Conservation (phyloP, 2,329 filamentous ascomycete genomes). For the Colletotrichum cordylinicola region DNA sequence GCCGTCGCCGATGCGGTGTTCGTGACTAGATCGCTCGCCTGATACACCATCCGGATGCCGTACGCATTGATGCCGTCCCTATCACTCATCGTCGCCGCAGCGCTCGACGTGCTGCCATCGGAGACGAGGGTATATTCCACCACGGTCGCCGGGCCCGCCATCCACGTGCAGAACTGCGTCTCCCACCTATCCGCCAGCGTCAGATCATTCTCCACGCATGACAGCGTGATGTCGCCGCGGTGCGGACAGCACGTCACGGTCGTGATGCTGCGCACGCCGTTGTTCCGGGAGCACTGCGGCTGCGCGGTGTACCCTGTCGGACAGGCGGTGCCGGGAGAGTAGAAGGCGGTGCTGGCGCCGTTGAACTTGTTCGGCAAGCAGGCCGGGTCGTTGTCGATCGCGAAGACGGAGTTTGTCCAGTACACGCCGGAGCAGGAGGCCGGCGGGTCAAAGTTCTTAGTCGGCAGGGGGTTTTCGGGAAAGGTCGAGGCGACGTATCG, state of each 20-base stretch:
- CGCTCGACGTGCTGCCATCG: constrained; percentile 13
- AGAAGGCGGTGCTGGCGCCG: constrained; percentile 22
- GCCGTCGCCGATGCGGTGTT: background rate
- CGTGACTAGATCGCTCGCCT: constrained; percentile 23
- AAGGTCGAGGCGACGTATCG: constrained; percentile 19
- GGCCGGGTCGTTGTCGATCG: constrained; percentile 23
- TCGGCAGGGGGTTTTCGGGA: constrained; percentile 26
- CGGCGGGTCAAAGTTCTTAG: constrained; percentile 23
- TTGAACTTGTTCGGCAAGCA: constrained; percentile 26
- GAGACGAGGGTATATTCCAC: constrained; percentile 22
- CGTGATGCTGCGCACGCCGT: constrained; percentile 26
- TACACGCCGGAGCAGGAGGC: constrained; percentile 23
- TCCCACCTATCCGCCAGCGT: constrained; percentile 21
- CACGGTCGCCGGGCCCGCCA: constrained; percentile 17
- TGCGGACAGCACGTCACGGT: constrained; percentile 31
- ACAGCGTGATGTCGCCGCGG: constrained; percentile 24
- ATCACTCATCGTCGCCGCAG: constrained; percentile 10
- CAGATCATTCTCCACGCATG: constrained; percentile 25
- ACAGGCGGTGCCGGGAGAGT: constrained; percentile 12
- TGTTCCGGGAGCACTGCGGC: constrained; percentile 30
- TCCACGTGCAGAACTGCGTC: constrained; percentile 29
- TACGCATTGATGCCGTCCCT: constrained; percentile 27
- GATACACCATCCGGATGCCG: constrained; percentile 31
- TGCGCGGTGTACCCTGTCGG: constrained; percentile 26
- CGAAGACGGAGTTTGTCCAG: constrained; percentile 18